Conservation (phyloP, 306 rosid genomes). For the Ceratonia siliqua region DNA sequence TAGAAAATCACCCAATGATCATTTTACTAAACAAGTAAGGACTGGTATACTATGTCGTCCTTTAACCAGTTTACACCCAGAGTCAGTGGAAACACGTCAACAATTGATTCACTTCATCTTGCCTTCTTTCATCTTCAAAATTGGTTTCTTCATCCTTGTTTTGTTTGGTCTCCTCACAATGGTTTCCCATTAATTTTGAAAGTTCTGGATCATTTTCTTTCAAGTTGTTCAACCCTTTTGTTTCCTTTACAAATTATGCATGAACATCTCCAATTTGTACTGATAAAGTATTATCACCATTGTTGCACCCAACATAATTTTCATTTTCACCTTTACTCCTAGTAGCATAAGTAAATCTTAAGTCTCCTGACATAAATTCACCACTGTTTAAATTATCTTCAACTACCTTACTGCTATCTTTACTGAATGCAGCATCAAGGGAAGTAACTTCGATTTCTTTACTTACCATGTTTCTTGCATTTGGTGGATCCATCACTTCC, state of each 20-base stretch:
- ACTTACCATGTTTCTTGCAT: conserved; percentile 44
- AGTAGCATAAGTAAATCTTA: conserved; percentile 30
- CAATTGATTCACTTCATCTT: too few species aligned
- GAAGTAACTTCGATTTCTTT: conserved; percentile 46
- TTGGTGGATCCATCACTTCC: conserved; percentile 48
- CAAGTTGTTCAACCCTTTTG: conserved; percentile 60
- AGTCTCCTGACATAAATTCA: conserved; percentile 88
- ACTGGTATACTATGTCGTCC: too few species aligned
- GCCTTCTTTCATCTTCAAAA: too few species aligned
- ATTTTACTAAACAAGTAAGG: too few species aligned
- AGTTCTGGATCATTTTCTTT: too few species aligned
- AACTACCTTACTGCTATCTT: conserved; percentile 54
- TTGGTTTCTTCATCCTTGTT: too few species aligned
- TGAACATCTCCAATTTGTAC: conserved; percentile 57
- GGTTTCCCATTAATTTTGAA: too few species aligned
- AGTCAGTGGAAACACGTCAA: too few species aligned
- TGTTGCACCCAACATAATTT: conserved; percentile 46
- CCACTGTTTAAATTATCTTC: conserved; percentile 80
- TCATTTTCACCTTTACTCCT: conserved; percentile 49
- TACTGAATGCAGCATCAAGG: conserved; percentile 61
- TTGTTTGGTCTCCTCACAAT: too few species aligned
- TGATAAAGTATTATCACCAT: conserved; percentile 45
- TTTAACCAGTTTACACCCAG: too few species aligned
- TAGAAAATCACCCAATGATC: too few species aligned
- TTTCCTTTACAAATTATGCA: conserved; percentile 57